phyloP scores from a whole-genome alignment of 2,329 filamentous ascomycete species.

The Pleoardoris graminearum region DNA sequence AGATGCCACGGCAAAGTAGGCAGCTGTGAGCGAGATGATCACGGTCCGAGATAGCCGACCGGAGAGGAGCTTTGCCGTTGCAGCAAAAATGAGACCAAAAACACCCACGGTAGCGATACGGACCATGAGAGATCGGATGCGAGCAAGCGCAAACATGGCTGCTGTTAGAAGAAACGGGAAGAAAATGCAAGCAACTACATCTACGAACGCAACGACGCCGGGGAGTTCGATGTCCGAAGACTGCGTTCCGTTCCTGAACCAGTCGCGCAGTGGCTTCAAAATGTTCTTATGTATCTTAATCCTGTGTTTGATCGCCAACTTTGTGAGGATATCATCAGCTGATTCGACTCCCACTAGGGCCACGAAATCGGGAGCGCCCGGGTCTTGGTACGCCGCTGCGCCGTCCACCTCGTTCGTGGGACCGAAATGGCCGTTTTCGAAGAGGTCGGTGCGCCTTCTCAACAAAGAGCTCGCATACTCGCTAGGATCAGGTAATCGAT shows the following conservation, averaged over 20 bases:
- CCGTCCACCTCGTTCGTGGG: constrained; percentile 2
- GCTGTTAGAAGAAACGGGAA: constrained; percentile 3
- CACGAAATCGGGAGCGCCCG: neutral
- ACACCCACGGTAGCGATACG: constrained; percentile 5
- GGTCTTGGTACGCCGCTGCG: neutral
- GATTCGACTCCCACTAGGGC: neutral
- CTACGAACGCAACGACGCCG: neutral
- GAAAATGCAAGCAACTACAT: constrained; percentile 3
- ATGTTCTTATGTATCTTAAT: neutral
- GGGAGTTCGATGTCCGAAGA: neutral
- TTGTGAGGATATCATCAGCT: neutral
- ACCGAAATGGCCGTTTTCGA: neutral
- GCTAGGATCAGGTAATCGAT: neutral
- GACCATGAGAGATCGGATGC: neutral
- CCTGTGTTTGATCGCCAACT: neutral
- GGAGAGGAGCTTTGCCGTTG: neutral
- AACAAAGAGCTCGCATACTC: neutral
- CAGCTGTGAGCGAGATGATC: constrained; percentile 2
- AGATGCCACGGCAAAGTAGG: constrained; percentile 9
- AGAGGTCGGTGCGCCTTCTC: neutral
- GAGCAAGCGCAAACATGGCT: constrained; percentile 7
- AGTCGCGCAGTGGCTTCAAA: neutral
- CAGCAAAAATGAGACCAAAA: constrained; percentile 6
- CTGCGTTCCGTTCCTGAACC: neutral
- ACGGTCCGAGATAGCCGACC: neutral